These are phyloP conservation scores for Nothophytophthora sp. DNA, from an alignment of 352 stramenopile genomes.

Conservation along the genomic window DNA sequence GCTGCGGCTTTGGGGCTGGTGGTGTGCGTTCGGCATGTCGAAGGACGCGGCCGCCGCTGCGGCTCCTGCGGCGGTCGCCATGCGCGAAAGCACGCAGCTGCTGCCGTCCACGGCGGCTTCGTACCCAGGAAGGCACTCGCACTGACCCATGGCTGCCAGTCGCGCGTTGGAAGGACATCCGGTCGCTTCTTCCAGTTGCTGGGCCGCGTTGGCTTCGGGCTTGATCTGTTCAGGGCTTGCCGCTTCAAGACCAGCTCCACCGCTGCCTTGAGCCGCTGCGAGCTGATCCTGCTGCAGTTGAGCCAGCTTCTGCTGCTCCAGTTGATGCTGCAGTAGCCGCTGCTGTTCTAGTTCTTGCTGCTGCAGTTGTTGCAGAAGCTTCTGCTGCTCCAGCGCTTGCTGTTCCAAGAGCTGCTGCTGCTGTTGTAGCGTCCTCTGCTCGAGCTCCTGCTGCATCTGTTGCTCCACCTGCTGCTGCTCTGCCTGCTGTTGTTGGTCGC, in stretches of 20 bases:
- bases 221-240: no score
- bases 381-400: neutral
- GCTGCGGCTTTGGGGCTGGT: conserved; percentile 12
- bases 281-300: neutral
- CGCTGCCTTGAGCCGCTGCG: neutral
- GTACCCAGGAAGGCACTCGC: conserved; percentile 47
- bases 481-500: neutral
- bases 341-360: conserved; percentile 3
- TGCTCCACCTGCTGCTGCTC: neutral
- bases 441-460: no score
- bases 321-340: neutral
- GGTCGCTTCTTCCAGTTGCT: conserved; percentile 5
- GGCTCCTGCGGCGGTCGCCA: conserved; percentile 14
- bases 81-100: conserved; percentile 33
- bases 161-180: conserved; percentile 41
- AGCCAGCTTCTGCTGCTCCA: neutral
- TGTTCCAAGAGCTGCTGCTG: neutral
- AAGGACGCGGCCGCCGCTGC: conserved; percentile 8
- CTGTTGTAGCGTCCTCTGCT: no score
- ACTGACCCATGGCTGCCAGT: conserved; percentile 28
- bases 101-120: conserved; percentile 24
- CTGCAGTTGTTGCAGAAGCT: conserved; percentile 1
- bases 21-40: conserved; percentile 13
- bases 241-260: neutral
- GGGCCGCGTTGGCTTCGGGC: neutral